Conservation (phyloP, 805 yeast genomes). For the Starmerella bombicola region DNA sequence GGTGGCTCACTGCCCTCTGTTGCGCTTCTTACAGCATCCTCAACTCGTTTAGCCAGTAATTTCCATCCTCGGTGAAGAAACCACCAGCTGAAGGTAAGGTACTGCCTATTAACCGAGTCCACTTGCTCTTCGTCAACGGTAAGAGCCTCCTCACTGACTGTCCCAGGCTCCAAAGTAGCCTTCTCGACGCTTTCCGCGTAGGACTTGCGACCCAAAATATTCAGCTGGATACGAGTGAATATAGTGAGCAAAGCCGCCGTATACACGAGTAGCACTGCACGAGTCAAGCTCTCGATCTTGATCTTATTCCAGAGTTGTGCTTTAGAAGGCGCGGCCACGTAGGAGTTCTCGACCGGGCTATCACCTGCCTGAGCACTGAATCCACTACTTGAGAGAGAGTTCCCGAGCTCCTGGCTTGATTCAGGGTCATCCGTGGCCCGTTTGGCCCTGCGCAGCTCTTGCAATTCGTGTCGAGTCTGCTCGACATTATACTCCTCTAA, state of each 20-base stretch:
- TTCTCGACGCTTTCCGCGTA: slow-evolving; percentile 68
- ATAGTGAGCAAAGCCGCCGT: slow-evolving; percentile 57
- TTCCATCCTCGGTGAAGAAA: slow-evolving; percentile 75
- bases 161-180: slow-evolving; percentile 36
- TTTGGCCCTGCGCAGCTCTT: slow-evolving; percentile 38
- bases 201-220: slow-evolving; percentile 74
- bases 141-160: slow-evolving; percentile 15
- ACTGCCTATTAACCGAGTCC: slow-evolving; percentile 52
- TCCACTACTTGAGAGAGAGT: not conserved
- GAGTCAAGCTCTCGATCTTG: slow-evolving; percentile 58
- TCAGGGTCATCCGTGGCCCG: not conserved
- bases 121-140: slow-evolving; percentile 25
- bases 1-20: slow-evolving; percentile 59
- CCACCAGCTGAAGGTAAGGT: slow-evolving; percentile 89
- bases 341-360: slow-evolving; percentile 14
- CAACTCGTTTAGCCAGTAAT: slow-evolving; percentile 41
- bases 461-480: slow-evolving; percentile 53
- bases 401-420: slow-evolving; percentile 7
- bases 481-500: slow-evolving; percentile 57
- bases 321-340: slow-evolving; percentile 35
- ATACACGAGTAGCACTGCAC: slow-evolving; percentile 61
- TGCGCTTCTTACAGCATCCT: slow-evolving; percentile 43
- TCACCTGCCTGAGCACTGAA: not conserved
- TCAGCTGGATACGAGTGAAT: slow-evolving; percentile 73
- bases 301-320: slow-evolving; percentile 74